A percentile compares a stretch with the other conserved stretches of the same genome.
phyloP scores from a whole-genome alignment of 2,329 filamentous ascomycete genomes.

The Fusarium pilosicola region DNA sequence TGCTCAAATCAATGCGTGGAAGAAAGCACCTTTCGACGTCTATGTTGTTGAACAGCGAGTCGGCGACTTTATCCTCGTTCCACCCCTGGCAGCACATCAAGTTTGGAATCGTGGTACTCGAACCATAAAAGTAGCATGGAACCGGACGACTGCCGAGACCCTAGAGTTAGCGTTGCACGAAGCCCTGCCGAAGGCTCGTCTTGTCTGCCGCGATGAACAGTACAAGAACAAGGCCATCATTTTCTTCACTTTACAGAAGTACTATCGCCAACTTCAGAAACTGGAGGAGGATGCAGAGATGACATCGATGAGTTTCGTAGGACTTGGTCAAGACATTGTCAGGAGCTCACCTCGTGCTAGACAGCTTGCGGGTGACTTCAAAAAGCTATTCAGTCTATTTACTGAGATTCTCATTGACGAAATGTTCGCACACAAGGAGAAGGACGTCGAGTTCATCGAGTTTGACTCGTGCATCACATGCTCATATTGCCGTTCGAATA shows the following conservation, averaged over 20 bases:
- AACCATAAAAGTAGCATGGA: slow-evolving; percentile 99
- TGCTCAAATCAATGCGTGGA: slow-evolving; percentile 95
- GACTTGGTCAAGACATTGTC: slow-evolving; percentile 59
- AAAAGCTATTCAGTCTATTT: slow-evolving; percentile 79
- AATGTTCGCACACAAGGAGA: slow-evolving; percentile 80
- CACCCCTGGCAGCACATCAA: slow-evolving; percentile 92
- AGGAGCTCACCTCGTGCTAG: slow-evolving; percentile 60
- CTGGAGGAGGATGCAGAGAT: slow-evolving; percentile 62
- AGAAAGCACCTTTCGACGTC: slow-evolving; percentile 90
- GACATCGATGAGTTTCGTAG: slow-evolving; percentile 57
- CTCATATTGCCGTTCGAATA: slow-evolving; percentile 94
- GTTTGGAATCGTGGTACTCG: slow-evolving; percentile 97
- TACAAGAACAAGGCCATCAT: slow-evolving; percentile 99
- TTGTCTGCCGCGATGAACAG: slow-evolving; percentile 96
- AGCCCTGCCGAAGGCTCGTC: slow-evolving; percentile 85
- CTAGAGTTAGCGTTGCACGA: slow-evolving; percentile 86
- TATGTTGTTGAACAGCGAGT: slow-evolving; percentile 91
- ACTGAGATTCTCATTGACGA: slow-evolving; percentile 85
- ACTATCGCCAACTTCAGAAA: slow-evolving; percentile 68
- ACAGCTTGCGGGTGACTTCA: slow-evolving; percentile 85
- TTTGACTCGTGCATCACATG: slow-evolving; percentile 95
- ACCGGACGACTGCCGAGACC: slow-evolving; percentile 91
- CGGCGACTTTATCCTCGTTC: slow-evolving; percentile 93
- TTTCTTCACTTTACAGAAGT: slow-evolving; percentile 86
- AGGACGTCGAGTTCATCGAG: slow-evolving; percentile 76